These are phyloP conservation scores for Aegilops tauschii DNA, from an alignment of 176 grass and related monocot species.

Conservation along the genomic window DNA sequence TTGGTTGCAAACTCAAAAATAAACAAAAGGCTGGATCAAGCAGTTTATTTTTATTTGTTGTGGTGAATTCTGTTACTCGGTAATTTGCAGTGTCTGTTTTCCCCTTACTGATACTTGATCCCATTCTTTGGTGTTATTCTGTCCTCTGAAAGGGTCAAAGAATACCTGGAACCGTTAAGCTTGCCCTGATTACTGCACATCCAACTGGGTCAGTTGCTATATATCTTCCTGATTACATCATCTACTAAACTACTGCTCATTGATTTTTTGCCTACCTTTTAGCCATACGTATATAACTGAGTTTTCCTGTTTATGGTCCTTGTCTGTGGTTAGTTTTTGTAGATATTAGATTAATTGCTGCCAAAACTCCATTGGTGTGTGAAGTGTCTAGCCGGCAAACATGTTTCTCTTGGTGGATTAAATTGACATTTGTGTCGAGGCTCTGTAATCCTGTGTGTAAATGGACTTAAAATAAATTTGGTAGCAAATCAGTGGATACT, in stretches of 20 bases:
- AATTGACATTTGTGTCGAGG: not conserved
- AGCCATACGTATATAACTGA: not conserved
- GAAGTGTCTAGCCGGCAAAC: not conserved
- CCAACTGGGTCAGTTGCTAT: conserved; percentile 9
- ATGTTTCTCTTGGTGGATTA: not conserved
- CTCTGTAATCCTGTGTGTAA: not conserved
- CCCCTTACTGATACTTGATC: not conserved
- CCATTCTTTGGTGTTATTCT: not conserved
- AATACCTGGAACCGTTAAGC: conserved; percentile 25
- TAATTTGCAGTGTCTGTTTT: not conserved
- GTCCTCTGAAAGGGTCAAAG: conserved; percentile 21
- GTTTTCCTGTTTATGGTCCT: not conserved
- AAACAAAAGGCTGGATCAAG: not conserved
- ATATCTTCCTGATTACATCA: not conserved
- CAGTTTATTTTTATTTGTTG: not conserved
- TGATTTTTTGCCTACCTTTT: not conserved
- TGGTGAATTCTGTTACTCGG: not conserved
- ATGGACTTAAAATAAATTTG: not conserved
- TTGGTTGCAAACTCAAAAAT: not conserved
- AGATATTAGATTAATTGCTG: not conserved
- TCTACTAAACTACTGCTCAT: not conserved
- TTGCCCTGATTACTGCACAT: conserved; percentile 49
- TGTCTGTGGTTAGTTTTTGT: not conserved
- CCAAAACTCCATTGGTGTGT: not conserved
- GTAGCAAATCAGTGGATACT: not conserved